A percentile compares a stretch with the other conserved stretches of the same genome.
These are phyloP conservation scores for Pseudonitzschia multiseries DNA, from an alignment of 108 stramenopile genomes.

Conservation along the genomic window DNA sequence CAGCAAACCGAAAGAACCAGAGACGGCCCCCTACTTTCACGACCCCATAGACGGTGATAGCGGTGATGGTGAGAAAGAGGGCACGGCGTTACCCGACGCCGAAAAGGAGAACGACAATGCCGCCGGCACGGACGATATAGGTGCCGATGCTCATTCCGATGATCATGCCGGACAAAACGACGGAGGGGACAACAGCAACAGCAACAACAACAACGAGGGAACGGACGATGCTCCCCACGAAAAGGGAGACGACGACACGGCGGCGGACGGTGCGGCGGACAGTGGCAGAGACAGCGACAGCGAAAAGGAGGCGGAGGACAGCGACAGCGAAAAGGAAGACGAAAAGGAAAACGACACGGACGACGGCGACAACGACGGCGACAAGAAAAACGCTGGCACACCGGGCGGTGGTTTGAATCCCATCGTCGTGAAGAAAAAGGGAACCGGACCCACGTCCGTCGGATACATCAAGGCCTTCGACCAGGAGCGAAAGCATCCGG, in stretches of 20 bases:
- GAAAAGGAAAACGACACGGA: neutral
- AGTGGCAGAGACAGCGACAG: neutral
- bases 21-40: no score
- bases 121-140: no score
- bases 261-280: neutral
- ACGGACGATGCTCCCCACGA: neutral
- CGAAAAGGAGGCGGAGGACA: neutral
- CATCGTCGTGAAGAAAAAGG: slow-evolving; percentile 30
- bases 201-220: no score
- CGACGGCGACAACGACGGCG: neutral
- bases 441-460: slow-evolving; percentile 38
- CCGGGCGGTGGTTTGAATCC: slow-evolving; percentile 10
- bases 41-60: no score
- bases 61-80: no score
- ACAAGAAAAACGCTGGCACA: neutral
- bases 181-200: neutral
- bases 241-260: neutral
- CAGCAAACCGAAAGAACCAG: no score
- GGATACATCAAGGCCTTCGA: slow-evolving; percentile 42
- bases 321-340: neutral
- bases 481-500: slow-evolving; percentile 41
- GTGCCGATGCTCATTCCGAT: no score
- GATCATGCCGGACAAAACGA: neutral
- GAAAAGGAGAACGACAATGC: no score
- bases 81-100: no score